Base-by-base conservation (phyloP, 2,329 filamentous ascomycete species). In the Nothopassalora personata region DNA sequence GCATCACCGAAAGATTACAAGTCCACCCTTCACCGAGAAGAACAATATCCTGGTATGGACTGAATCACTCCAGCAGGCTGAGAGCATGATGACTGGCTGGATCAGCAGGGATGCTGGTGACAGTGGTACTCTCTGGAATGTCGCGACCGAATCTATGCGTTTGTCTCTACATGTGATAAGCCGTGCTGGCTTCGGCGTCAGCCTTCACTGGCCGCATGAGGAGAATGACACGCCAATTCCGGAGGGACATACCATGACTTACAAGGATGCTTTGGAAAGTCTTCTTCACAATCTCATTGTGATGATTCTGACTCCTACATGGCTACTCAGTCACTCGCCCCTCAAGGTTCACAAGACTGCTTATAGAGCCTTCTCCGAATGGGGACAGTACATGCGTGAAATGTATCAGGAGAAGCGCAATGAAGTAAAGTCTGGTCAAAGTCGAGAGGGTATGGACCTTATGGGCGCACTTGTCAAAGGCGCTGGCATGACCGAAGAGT, bases 1-100 rank as follows among this genome's bases (percentile, higher is more conserved):
- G 33, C 80, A 83, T 73, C 89, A 93, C 71, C 83, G 89, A 61
- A 90, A 88, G 73, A 81, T 86, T 47, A 87, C 85, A 0, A 83
- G 86, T 30, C 84, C 88, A 0, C 84, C 84, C 4, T 92, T 93
- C 73, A 90, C 87, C 58, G 89, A 93, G 75, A 85, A 82, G 74
- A 92, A 90, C 71, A 86, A 89, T 58, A 78, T 80, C 13, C 71
- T 89, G 28, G 85, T 89, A 1, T 90, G 86, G 72, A 75, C 75
- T 8, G 86, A 89, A 70, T 80, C 82, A 1, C 76, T 88, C 57
- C 75, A 78, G 58, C 88, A 92, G 75, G 82, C 87, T 0, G 75
- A 81, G 61, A 80, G 81, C 11, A 81, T 90, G 81, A 67, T 89
- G 31, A 71, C 74, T 36, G 77, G 79, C 51, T 89, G 86, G 85